Percentiles rank a stretch among this genome's conserved stretches.
Conservation (phyloP, 2,329 filamentous ascomycete species). For the Acarospora socialis region DNA sequence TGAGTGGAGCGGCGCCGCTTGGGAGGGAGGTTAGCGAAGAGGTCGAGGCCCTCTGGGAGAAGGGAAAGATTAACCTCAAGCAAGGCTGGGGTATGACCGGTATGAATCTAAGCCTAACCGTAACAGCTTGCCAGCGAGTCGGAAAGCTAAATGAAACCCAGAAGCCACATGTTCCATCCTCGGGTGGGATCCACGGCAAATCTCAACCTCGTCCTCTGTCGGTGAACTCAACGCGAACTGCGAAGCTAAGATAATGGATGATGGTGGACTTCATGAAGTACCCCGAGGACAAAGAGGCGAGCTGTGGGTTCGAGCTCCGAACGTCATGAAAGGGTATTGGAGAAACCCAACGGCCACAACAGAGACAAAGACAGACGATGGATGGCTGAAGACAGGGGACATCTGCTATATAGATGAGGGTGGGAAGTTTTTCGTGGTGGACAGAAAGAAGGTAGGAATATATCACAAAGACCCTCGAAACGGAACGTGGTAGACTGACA, state of each 20-base stretch:
- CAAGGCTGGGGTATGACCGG: slow-evolving; percentile 90
- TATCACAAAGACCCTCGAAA: background rate
- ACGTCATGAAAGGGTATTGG: slow-evolving; percentile 67
- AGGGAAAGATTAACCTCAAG: slow-evolving; percentile 36
- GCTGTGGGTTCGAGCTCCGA: slow-evolving; percentile 58
- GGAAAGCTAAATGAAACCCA: background rate
- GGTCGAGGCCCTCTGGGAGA: slow-evolving; percentile 41
- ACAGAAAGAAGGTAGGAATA: slow-evolving; percentile 51
- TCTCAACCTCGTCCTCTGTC: slow-evolving; percentile 36
- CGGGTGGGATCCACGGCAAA: slow-evolving; percentile 44
- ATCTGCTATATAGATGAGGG: slow-evolving; percentile 47
- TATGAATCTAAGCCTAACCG: background rate
- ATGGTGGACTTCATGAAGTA: slow-evolving; percentile 35
- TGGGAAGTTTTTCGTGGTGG: slow-evolving; percentile 51
- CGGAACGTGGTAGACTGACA: slow-evolving; percentile 4
- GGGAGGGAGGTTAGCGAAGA: slow-evolving; percentile 42
- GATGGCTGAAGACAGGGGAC: slow-evolving; percentile 61
- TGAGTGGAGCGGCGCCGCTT: slow-evolving; percentile 57
- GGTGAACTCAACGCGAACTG: slow-evolving; percentile 58
- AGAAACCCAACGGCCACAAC: slow-evolving; percentile 51
- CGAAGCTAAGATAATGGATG: slow-evolving; percentile 50
- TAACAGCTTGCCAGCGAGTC: background rate
- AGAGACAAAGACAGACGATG: slow-evolving; percentile 46
- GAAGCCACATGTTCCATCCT: slow-evolving; percentile 54
- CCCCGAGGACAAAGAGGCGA: slow-evolving; percentile 43